Evolutionary conservation across 805 yeast genomes (phyloP).

Genomic region (Starmerella apis): DNA sequence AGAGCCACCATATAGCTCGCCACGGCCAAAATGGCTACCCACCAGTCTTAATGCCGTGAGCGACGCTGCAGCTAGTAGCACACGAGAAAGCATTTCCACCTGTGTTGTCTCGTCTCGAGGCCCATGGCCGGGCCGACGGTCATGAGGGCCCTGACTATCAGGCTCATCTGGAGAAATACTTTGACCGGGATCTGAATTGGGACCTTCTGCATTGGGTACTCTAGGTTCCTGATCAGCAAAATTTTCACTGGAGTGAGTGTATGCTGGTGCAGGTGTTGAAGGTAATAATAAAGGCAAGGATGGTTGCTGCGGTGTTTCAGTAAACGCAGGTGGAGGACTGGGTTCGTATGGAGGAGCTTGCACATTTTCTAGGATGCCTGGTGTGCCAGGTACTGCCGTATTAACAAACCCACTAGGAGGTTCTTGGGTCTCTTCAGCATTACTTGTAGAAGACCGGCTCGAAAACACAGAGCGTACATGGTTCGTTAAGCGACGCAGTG

Average conservation of each 20-base stretch:
- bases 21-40: conserved; percentile 11
- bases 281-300: neutral
- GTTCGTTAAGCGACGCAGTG: neutral
- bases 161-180: neutral
- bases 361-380: neutral
- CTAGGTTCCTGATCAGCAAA: neutral
- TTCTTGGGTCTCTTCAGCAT: neutral
- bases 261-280: neutral
- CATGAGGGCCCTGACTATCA: neutral
- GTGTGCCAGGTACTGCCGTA: conserved; percentile 5
- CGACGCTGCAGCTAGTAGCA: conserved; percentile 15
- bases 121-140: neutral
- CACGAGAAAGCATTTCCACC: conserved; percentile 9
- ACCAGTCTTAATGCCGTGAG: conserved; percentile 15
- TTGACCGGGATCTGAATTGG: neutral
- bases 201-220: neutral
- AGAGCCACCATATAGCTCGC: conserved; percentile 16
- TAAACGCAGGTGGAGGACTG: neutral
- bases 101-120: conserved; percentile 4
- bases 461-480: conserved; percentile 1
- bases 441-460: neutral
- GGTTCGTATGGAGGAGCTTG: neutral
- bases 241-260: neutral
- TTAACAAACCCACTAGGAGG: neutral
- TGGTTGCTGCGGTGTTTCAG: neutral